Conservation (phyloP, 768 basidiomycete species). For the Floccularia luteovirens region DNA sequence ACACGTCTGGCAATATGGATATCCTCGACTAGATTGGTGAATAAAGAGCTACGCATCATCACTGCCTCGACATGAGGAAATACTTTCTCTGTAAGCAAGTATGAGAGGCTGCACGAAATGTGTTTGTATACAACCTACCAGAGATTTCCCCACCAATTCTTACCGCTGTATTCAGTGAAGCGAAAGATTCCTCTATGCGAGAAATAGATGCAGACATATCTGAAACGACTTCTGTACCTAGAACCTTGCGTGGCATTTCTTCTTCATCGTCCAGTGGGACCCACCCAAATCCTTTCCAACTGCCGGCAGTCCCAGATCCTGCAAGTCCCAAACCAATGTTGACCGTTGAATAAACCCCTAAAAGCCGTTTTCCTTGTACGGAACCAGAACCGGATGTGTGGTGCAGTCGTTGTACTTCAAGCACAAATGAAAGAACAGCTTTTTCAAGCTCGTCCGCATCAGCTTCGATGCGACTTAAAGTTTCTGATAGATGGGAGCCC, state of each 20-base stretch:
- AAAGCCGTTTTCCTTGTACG: slow-evolving; percentile 44
- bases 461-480: slow-evolving; percentile 61
- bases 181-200: slow-evolving; percentile 44
- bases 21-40: slow-evolving; percentile 55
- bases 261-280: slow-evolving; percentile 46
- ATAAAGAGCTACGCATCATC: slow-evolving; percentile 47
- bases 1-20: slow-evolving; percentile 77
- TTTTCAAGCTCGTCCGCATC: slow-evolving; percentile 73
- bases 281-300: slow-evolving; percentile 87
- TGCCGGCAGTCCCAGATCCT: slow-evolving; percentile 68
- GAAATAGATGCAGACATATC: slow-evolving; percentile 43
- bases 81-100: slow-evolving; percentile 29
- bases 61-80: slow-evolving; percentile 38
- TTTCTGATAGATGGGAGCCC: slow-evolving; percentile 51
- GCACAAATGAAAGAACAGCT: slow-evolving; percentile 59
- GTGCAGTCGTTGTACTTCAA: slow-evolving; percentile 60
- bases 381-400: slow-evolving; percentile 18
- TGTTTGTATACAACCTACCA: too few relatives aligned
- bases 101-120: slow-evolving; percentile 1
- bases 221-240: slow-evolving; percentile 44
- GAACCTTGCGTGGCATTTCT: slow-evolving; percentile 34
- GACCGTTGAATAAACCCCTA: slow-evolving; percentile 51
- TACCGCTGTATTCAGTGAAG: slow-evolving; percentile 24
- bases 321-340: slow-evolving; percentile 73
- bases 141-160: slow-evolving; percentile 23